These are phyloP conservation scores for Psophocarpus tetragonolobus DNA, from an alignment of 306 rosid genomes.

Conservation along the genomic window DNA sequence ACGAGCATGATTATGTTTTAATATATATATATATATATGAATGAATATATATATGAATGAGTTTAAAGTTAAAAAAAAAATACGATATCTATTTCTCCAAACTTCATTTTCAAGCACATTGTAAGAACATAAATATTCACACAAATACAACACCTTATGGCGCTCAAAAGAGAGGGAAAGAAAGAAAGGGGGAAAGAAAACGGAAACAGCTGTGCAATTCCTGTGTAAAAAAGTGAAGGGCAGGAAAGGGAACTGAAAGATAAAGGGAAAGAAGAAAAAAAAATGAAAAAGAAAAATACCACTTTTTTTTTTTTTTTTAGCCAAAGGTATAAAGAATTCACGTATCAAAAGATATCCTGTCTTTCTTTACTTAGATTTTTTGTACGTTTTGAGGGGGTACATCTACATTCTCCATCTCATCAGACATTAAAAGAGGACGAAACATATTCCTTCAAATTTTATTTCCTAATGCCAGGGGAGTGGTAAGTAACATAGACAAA, in stretches of 20 bases:
- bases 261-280: background rate
- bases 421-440: background rate
- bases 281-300: background rate
- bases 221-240: slow-evolving; percentile 12
- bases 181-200: background rate
- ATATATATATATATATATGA: no score
- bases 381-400: background rate
- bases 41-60: no score
- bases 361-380: background rate
- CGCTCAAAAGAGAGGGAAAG: background rate
- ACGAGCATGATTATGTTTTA: no score
- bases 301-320: slow-evolving; percentile 31
- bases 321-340: slow-evolving; percentile 33
- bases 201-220: background rate
- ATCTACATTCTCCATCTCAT: background rate
- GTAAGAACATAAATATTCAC: background rate
- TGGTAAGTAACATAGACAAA: no score
- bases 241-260: background rate
- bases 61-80: no score
- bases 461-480: no score
- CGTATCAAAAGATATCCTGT: slow-evolving; percentile 32
- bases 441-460: background rate
- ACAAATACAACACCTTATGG: background rate
- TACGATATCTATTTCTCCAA: no score
- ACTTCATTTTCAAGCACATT: background rate